Evolutionary conservation across 352 stramenopile genomes (phyloP), one percentile per base, ranked within the genome.

Genomic region (Phytopythium ostracodes): DNA sequence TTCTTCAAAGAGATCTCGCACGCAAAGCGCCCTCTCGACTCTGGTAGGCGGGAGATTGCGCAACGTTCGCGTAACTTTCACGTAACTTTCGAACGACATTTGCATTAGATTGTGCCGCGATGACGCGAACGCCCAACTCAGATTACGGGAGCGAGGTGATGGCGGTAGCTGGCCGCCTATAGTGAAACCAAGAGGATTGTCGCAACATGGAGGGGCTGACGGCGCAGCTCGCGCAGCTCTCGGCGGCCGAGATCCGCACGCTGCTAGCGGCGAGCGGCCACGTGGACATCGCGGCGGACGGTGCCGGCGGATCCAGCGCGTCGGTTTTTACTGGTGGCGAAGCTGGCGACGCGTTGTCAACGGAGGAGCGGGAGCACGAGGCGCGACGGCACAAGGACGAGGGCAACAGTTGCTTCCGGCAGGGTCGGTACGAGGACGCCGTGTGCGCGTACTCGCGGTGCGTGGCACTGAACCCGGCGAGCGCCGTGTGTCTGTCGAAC

Each of bases 401-500:
- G 58, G 82, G 80, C 46, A 92, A 92, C 56, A 71, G 67, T 17
- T 62, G 70, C 31, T 92, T 92, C 52, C 74, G 77, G 17, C 38
- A 61, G 12, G 71, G 70, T 22, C 50, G 62, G 14, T 79, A 73
- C 58, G 44, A 69, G 7, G 69, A 74, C 8, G 82, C 82, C 0
- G 61, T 77, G 18, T 40, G 64, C 20, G 72, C 69, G 11, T 92
- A 92, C 64, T 83, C 82, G 22, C 59, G 60, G 70, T 87, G 76
- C 47, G 72, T 89, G 62, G 67, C 71, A n/a, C 56, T 79, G 22
- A 73, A 83, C 31, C 56, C 65, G 12, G 56, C 18, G 15, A 76
- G 83, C 33, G 71, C 75, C 20, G 51, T 81, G 52, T 76, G 70
- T 14, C 70, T 79, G n/a, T 88, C 80, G n/a, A 92, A 92, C 58